Base-by-base conservation (phyloP, 306 rosid species). In the Fagus crenata region DNA sequence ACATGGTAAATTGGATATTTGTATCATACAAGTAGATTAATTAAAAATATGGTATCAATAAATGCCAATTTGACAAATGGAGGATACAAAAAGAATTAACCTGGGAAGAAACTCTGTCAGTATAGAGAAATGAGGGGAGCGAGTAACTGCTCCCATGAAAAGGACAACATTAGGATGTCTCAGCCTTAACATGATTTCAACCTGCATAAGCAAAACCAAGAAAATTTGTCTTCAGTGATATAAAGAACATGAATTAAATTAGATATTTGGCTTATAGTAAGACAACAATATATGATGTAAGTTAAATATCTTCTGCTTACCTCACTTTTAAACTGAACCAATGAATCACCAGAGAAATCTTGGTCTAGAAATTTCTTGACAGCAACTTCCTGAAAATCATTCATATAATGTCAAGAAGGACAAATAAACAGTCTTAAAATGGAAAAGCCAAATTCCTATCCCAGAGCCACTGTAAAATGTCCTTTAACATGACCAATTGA, bases 121-220 rank as follows among this genome's bases (percentile, higher is more conserved):
- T 83, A 96, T 96, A 43, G 99, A 96, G 83, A 91, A 93, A 83
- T 96, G 93, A 28, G 99, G 99, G 65, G 96, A 73, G 7, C 97
- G 91, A 75, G 98, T 96, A 80, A 96, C 92, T 31, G 99, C 99
- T 67, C 99, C 99, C 97, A 96, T 96, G 85, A 96, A 96, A 84
- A 96, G 99, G 74, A 96, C 97, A 68, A 96, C 99, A 86, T 96
- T 96, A 77, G 99, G 99, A 87, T 96, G 99, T 82, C 99, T 90
- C 84, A 96, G 78, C 83, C 97, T 91, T 82, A 96, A 81, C 99
- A 91, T 96, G 85, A 96, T 96, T 87, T 96, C 99, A 80, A 96
- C 89, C 99, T 96, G 85, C 75, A 88, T 41, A 65, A 72, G 69
- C 51, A 22, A 82, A 79, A 78, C 51, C 37, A 72, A 71, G 8